These are phyloP conservation scores for Dactylellina parvicollis DNA, from an alignment of 2,329 filamentous ascomycete genomes.

Conservation along the genomic window DNA sequence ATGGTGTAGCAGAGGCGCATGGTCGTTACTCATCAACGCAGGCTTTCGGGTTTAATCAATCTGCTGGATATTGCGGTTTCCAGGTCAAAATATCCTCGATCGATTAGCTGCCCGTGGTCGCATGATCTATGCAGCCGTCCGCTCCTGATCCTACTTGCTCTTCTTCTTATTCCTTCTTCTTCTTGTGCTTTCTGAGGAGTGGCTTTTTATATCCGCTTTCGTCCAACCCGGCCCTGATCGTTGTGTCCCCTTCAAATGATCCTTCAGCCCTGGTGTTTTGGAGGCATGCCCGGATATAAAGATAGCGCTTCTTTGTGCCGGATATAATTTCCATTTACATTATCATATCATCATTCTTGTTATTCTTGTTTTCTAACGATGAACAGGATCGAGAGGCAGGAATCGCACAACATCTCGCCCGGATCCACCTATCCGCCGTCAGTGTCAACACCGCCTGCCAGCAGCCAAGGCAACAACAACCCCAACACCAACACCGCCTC, in stretches of 20 bases:
- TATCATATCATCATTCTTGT: slow-evolving; percentile 1
- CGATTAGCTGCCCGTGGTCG: not conserved
- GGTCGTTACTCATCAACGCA: too few relatives aligned
- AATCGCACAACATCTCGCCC: slow-evolving; percentile 51
- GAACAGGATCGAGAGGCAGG: slow-evolving; percentile 45
- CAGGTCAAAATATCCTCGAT: not conserved
- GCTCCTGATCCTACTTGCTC: slow-evolving; percentile 6
- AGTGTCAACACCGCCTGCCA: slow-evolving; percentile 15
- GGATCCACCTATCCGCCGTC: slow-evolving; percentile 48
- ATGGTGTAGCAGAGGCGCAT: not conserved
- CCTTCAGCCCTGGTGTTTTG: slow-evolving; percentile 15
- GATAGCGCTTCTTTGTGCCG: slow-evolving; percentile 3
- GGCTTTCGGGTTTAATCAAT: not conserved
- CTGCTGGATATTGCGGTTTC: not conserved
- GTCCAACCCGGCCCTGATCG: slow-evolving; percentile 13
- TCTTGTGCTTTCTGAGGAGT: not conserved
- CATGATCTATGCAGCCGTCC: slow-evolving; percentile 7
- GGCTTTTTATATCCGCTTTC: slow-evolving; percentile 20
- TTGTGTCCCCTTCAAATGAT: slow-evolving; percentile 12
- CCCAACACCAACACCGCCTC: slow-evolving; percentile 32
- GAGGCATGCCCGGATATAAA: slow-evolving; percentile 12
- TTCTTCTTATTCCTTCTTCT: too few relatives aligned
- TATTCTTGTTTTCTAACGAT: not conserved
- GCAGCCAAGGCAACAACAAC: slow-evolving; percentile 22
- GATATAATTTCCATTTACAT: not conserved